Base-by-base conservation (phyloP, 31 red algal genomes). In the Endocladia muricata region DNA sequence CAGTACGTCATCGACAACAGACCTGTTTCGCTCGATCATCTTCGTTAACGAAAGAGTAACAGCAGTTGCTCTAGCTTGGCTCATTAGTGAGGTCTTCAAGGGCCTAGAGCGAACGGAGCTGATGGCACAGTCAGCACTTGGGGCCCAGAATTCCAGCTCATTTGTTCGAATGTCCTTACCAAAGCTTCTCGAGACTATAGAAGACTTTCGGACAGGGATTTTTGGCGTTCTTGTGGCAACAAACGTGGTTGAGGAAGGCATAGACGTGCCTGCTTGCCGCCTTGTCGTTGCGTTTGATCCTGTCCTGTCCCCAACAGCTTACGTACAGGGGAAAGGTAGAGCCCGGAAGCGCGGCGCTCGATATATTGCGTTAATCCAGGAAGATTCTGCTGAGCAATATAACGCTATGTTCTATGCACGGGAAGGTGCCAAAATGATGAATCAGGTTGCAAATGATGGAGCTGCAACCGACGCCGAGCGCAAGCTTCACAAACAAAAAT, bases 201-300 rank as follows among this genome's bases (percentile, higher is more conserved):
- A 71, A 34, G 83, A 86, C 26, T 94, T 94, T 74, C 82, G 84
- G 29, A 59, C 55, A 1, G 91, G 91, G 59, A 59, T 34, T 6
- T 94, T 80, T 60, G 86, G 86, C 33, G 82, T 94, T 41, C 56
- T 94, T 4, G 65, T 94, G 31, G 80, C 91, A 1, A 94, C 91
- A 0, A 82, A 74, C 43, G 86, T 94, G 37, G 84, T 84, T 3
- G 91, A 94, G 41, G 91, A 94, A 64, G 91, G 91, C 37, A 52
- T 94, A 6, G 73, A 94, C 68, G 78, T 94, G 38, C 80, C 91
- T 3, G 78, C 81, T 22, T 86, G 83, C 61, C 69, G 86, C 9
- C 83, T 94, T 38, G 86, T 94, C 25, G 76, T 94, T 11, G 62
- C 78, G 3, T 94, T 85, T 79, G 83, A 94, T 68, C 22, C 60